Percentiles rank a stretch among this genome's conserved stretches.
phyloP scores from a whole-genome alignment of 164 flowering plant species.

The Nymphaea colorata region DNA sequence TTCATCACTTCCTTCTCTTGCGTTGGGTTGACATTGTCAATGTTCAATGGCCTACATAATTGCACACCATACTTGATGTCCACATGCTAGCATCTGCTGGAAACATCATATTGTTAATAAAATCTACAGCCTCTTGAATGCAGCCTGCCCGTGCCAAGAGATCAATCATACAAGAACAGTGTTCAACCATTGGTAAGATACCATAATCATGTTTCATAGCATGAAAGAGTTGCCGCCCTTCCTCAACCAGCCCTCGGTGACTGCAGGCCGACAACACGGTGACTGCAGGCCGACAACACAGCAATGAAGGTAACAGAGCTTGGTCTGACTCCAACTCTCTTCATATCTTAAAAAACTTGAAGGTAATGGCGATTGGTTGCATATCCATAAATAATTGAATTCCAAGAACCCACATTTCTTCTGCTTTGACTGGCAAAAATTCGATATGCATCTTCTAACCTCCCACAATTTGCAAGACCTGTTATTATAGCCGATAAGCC shows the following conservation, averaged over 20 bases:
- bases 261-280: constrained; percentile 64
- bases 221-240: constrained; percentile 56
- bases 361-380: constrained; percentile 30
- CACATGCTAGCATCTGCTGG: constrained; percentile 60
- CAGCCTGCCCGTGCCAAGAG: constrained; percentile 56
- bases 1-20: too few relatives aligned
- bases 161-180: constrained; percentile 75
- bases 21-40: too few relatives aligned
- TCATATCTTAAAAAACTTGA: constrained; percentile 48
- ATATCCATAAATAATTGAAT: constrained; percentile 61
- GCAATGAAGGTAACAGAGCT: constrained; percentile 47
- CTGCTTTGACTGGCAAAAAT: constrained; percentile 20
- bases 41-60: too few relatives aligned
- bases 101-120: constrained; percentile 48
- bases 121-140: constrained; percentile 47
- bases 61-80: too few relatives aligned
- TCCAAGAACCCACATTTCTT: constrained; percentile 55
- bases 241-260: constrained; percentile 69
- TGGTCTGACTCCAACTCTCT: constrained; percentile 25
- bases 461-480: constrained; percentile 53
- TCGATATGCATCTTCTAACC: constrained; percentile 43
- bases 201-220: constrained; percentile 42
- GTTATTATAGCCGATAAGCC: constrained; percentile 70
- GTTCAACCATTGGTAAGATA: constrained; percentile 60
- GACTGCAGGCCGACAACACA: too few relatives aligned